Conservation (phyloP, 1,284 basidiomycete species). For the Puccinia hordei region DNA sequence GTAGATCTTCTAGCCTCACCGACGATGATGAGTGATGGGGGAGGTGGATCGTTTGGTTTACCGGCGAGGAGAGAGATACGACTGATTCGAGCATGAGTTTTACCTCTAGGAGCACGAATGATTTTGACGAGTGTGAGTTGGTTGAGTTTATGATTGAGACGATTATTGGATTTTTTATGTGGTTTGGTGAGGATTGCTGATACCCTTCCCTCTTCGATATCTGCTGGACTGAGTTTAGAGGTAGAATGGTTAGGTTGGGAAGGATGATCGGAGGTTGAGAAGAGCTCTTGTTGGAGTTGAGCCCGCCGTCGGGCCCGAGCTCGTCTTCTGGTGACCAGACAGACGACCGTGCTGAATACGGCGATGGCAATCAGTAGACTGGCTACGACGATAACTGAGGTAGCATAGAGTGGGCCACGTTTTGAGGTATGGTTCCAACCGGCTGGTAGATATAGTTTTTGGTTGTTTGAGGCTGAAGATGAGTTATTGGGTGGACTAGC, state of each 20-base stretch:
- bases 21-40: conserved; percentile 23
- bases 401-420: conserved; percentile 41
- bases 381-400: conserved; percentile 43
- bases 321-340: conserved; percentile 16
- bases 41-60: neutral
- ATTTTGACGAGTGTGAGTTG: conserved; percentile 32
- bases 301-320: neutral
- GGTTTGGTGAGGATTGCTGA: neutral
- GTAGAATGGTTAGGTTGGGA: neutral
- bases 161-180: neutral
- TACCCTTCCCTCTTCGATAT: conserved; percentile 18
- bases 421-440: conserved; percentile 51
- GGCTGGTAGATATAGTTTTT: conserved; percentile 48
- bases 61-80: neutral
- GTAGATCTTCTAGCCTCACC: neutral
- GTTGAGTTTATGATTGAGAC: conserved; percentile 2
- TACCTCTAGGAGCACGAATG: neutral
- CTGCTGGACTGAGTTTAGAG: neutral
- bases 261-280: neutral
- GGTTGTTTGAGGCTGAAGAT: neutral
- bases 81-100: conserved; percentile 1
- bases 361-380: conserved; percentile 37
- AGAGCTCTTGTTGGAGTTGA: neutral
- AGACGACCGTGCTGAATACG: conserved; percentile 25
- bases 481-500: neutral